Base-by-base conservation (phyloP, 192 early-diverging fungal genomes). In the Lunasporangiospora selenospora region DNA sequence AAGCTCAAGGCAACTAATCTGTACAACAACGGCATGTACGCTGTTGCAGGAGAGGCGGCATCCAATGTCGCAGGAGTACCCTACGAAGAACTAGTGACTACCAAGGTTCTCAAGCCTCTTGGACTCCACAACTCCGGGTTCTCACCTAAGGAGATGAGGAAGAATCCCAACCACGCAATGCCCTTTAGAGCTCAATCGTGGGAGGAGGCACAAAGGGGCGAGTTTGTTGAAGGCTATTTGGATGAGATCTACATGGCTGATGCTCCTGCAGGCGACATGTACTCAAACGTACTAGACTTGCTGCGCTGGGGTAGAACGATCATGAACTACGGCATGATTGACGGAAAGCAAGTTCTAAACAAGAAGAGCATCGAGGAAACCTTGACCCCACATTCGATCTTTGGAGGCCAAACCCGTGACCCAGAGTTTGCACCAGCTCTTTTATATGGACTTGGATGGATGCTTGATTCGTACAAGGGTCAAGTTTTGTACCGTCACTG, bases 21-120 rank as follows among this genome's bases (percentile, higher is more conserved):
- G 4, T 67, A 67, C 34, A 53, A 23, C 30, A 67, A 58, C 49
- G 52, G 44, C 34, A 27, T 32, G 11, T 67, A 58, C 41, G 16
- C 34, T 37, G 33, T 67, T 36, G 65, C 55, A 0, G 65, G 65
- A 4, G 65, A 67, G 32, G 65, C 65, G 21, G 54, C 65, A 8
- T 54, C 54, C 48, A 67, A 57, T 27, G 65, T 58, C 0, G 65
- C 54, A 3, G 49, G 49, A 1, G 23, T 58, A 5, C 49, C 65
- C 24, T 67, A 45, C 30, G 33, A 52, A 29, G 30, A 67, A 1
- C 27, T 67, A 8, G 65, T 58, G 3, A 2, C 18, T 0, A 33
- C 8, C 24, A 67, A 58, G 21, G 36, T 67, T 7, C 24, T 67
- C 24, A 7, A 24, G 9, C 65, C 65, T 36, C 49, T 67, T 1